Percentiles rank a stretch among this genome's conserved stretches.
phyloP scores from a whole-genome alignment of 2,329 filamentous ascomycete species.

The Thelonectria rubi region DNA sequence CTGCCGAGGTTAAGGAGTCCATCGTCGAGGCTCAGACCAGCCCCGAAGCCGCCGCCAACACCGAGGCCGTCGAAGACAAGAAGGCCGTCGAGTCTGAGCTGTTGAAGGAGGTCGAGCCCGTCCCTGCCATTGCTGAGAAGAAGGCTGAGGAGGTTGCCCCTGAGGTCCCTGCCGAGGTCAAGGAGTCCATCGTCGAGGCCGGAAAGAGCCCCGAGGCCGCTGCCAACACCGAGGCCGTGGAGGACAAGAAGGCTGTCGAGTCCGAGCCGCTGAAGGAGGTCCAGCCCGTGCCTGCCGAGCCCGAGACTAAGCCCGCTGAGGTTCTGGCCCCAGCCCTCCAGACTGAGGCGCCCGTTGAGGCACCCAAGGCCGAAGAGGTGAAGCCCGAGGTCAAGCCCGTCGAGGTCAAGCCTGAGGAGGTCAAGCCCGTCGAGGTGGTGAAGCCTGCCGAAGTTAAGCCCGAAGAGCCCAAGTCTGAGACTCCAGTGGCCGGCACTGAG shows the following conservation, averaged over 20 bases:
- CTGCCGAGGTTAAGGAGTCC: slow-evolving; percentile 65
- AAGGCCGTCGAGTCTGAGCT: slow-evolving; percentile 78
- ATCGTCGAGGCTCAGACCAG: slow-evolving; percentile 65
- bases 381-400: slow-evolving; percentile 25
- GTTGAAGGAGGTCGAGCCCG: slow-evolving; percentile 66
- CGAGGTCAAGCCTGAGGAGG: slow-evolving; percentile 16
- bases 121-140: slow-evolving; percentile 35
- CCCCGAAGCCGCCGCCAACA: slow-evolving; percentile 77
- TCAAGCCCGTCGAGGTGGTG: neutral
- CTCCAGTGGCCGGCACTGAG: slow-evolving; percentile 27
- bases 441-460: slow-evolving; percentile 21
- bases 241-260: slow-evolving; percentile 80
- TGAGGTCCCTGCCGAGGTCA: slow-evolving; percentile 54
- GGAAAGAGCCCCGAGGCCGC: slow-evolving; percentile 75
- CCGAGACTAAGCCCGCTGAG: slow-evolving; percentile 46
- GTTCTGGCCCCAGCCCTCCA: slow-evolving; percentile 40
- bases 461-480: slow-evolving; percentile 26
- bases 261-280: slow-evolving; percentile 75
- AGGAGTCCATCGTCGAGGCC: slow-evolving; percentile 66
- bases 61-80: slow-evolving; percentile 78
- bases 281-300: slow-evolving; percentile 47
- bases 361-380: slow-evolving; percentile 21
- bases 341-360: slow-evolving; percentile 22
- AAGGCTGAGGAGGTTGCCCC: slow-evolving; percentile 31
- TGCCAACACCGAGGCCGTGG: slow-evolving; percentile 71